A percentile compares a stretch with the other conserved stretches of the same genome.
phyloP scores from a whole-genome alignment of 2,329 filamentous ascomycete genomes.

The Westerdykella ornata region DNA sequence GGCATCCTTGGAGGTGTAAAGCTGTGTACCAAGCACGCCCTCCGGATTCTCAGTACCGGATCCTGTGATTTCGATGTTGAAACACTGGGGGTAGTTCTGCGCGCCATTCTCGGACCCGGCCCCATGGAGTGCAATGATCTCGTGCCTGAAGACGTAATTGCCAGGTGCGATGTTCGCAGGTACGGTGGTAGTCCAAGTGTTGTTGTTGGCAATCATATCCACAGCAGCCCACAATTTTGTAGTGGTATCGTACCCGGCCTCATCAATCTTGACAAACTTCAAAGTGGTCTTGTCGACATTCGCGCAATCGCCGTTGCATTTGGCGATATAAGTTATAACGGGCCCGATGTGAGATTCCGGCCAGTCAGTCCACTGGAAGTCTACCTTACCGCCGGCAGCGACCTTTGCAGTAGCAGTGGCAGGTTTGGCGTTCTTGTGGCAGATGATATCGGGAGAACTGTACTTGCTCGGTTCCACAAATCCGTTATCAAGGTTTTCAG shows the following conservation, averaged over 20 bases:
- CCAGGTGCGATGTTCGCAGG: conserved; percentile 42
- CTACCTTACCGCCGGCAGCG: conserved; percentile 53
- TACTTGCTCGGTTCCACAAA: conserved; percentile 29
- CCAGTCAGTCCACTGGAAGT: conserved; percentile 47
- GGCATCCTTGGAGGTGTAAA: conserved; percentile 40
- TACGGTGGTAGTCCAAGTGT: conserved; percentile 44
- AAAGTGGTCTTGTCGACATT: conserved; percentile 32
- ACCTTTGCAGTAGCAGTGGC: conserved; percentile 49
- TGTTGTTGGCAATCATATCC: conserved; percentile 43
- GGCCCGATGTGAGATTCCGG: conserved; percentile 36
- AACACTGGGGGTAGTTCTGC: conserved; percentile 49
- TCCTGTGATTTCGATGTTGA: conserved; percentile 48
- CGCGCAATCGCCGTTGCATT: conserved; percentile 25
- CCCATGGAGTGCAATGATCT: conserved; percentile 47
- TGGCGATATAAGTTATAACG: conserved; percentile 36
- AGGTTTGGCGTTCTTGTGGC: conserved; percentile 52
- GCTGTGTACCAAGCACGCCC: conserved; percentile 47
- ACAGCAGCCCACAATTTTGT: conserved; percentile 34
- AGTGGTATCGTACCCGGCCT: conserved; percentile 23
- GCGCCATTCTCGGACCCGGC: conserved; percentile 43
- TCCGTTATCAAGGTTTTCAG: conserved; percentile 35
- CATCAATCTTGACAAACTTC: conserved; percentile 37
- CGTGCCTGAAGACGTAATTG: conserved; percentile 52
- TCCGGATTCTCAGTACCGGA: conserved; percentile 39
- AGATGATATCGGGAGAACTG: conserved; percentile 47